These are phyloP conservation scores for Lineolata rhizophorae DNA, from an alignment of 495 filamentous ascomycete species.

Conservation along the genomic window DNA sequence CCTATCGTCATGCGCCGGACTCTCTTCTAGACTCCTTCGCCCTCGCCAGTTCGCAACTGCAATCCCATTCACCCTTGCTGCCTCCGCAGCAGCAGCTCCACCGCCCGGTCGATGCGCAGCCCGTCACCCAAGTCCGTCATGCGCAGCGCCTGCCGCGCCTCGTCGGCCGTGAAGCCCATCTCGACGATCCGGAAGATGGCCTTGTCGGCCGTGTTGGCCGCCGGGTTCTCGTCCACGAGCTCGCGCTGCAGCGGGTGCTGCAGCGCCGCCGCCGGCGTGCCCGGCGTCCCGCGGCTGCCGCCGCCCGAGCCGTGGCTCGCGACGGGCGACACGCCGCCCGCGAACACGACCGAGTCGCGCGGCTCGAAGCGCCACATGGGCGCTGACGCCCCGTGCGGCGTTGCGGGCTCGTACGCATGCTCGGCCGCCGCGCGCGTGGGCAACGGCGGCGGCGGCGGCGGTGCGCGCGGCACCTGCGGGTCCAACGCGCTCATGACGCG, in stretches of 20 bases:
- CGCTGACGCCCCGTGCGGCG: slow-evolving; percentile 1
- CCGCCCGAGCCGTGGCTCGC: neutral
- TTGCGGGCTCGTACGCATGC: neutral
- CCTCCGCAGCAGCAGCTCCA: slow-evolving; percentile 16
- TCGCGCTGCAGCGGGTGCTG: slow-evolving; percentile 2
- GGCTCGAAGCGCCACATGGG: no score
- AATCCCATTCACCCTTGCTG: no score
- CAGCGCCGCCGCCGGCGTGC: neutral
- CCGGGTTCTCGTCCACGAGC: slow-evolving; percentile 1
- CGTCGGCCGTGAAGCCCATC: slow-evolving; percentile 20
- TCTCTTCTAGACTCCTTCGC: no score
- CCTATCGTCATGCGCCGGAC: no score
- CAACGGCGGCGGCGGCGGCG: neutral
- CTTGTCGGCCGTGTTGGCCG: slow-evolving; percentile 12
- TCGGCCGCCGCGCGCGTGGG: slow-evolving; percentile 1
- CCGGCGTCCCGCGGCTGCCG: neutral
- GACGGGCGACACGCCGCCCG: no score
- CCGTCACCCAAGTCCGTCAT: slow-evolving; percentile 20
- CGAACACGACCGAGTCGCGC: no score
- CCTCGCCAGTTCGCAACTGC: no score
- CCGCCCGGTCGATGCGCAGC: slow-evolving; percentile 19
- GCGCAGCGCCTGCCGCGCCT: slow-evolving; percentile 17
- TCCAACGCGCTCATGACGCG: slow-evolving; percentile 5
- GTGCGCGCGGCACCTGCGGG: neutral
- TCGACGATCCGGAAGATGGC: slow-evolving; percentile 20